These are phyloP conservation scores for Austroboletus novae-zelandiae DNA, from an alignment of 1,284 basidiomycete species.

Conservation along the genomic window DNA sequence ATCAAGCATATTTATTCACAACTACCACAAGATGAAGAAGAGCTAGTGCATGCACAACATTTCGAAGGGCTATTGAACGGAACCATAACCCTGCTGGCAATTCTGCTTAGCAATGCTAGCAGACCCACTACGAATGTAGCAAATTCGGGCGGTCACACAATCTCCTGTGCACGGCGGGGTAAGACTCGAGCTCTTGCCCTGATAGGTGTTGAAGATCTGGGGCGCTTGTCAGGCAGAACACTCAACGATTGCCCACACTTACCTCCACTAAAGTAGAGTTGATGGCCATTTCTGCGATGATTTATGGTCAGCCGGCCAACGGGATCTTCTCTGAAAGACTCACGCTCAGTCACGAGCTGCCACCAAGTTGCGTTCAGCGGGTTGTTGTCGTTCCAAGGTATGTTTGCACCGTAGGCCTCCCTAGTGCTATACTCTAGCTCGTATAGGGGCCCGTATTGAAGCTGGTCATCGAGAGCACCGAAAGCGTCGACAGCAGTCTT, in stretches of 20 bases:
- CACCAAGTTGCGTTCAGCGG: conserved; percentile 85
- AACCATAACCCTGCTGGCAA: conserved; percentile 62
- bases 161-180: conserved; percentile 56
- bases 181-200: conserved; percentile 65
- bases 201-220: conserved; percentile 66
- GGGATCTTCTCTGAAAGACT: conserved; percentile 14
- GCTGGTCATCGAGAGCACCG: conserved; percentile 51
- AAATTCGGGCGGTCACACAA: conserved; percentile 69
- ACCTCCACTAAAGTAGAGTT: conserved; percentile 60
- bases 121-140: conserved; percentile 77
- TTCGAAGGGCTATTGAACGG: conserved; percentile 48
- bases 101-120: conserved; percentile 55
- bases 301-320: neutral
- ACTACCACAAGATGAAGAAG: neutral
- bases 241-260: conserved; percentile 21
- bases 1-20: neutral
- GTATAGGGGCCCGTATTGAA: conserved; percentile 62
- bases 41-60: too few relatives aligned
- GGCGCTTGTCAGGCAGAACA: conserved; percentile 11
- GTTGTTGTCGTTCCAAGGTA: conserved; percentile 64
- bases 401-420: conserved; percentile 59
- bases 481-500: conserved; percentile 59
- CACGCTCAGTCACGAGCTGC: conserved; percentile 77
- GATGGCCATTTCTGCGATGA: conserved; percentile 54
- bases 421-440: conserved; percentile 73